Percentiles rank a stretch among this genome's conserved stretches.
Evolutionary conservation across 257 asterid genomes (phyloP).

Genomic region (Leonotis leonurus): DNA sequence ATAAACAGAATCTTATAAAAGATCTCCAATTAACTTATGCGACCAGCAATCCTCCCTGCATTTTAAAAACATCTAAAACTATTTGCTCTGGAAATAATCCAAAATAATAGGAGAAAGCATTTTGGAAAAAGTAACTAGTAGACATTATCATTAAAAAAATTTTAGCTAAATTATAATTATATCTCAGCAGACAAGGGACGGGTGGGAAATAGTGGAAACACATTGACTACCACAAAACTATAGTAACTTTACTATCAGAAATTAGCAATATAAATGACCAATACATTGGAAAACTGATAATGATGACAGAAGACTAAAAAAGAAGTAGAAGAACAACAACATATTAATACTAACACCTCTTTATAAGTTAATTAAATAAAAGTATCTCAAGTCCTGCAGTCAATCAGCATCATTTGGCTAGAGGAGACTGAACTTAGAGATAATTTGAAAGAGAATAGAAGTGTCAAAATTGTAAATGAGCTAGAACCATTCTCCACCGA

Average conservation of each 20-base stretch:
- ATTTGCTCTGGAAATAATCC: conserved; percentile 19
- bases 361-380: not conserved
- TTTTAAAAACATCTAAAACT: conserved; percentile 35
- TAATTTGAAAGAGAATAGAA: too few species aligned
- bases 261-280: not conserved
- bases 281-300: not conserved
- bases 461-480: too few species aligned
- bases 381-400: not conserved
- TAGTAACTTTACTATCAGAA: not conserved
- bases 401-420: not conserved
- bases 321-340: not conserved
- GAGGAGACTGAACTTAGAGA: too few species aligned
- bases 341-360: not conserved
- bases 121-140: not conserved
- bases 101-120: conserved; percentile 2
- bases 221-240: not conserved
- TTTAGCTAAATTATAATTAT: not conserved
- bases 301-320: not conserved
- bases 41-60: conserved; percentile 38
- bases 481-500: too few species aligned
- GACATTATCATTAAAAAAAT: not conserved
- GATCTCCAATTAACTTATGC: conserved; percentile 30
- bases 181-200: too few species aligned
- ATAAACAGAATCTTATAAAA: conserved; percentile 29
- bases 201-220: too few species aligned